A percentile compares a stretch with the other conserved stretches of the same genome.
phyloP scores from a whole-genome alignment of 2,329 filamentous ascomycete species.

The Ceratocystis cubensis region DNA sequence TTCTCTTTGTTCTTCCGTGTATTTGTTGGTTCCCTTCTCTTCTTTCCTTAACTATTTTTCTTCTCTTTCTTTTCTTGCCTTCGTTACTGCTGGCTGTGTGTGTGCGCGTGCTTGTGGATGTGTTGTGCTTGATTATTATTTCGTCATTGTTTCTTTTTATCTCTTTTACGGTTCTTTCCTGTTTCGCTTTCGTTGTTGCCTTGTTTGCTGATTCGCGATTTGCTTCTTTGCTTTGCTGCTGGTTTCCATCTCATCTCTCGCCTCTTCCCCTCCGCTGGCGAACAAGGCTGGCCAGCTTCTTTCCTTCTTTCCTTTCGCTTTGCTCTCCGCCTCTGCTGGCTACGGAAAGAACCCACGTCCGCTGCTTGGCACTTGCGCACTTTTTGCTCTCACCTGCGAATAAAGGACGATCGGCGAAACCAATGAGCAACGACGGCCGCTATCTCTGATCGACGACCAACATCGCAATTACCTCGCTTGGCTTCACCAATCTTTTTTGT shows the following conservation, averaged over 20 bases:
- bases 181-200: neutral
- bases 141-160: neutral
- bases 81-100: neutral
- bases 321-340: too few relatives aligned
- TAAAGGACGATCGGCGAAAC: too few relatives aligned
- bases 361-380: too few relatives aligned
- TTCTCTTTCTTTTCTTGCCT: conserved; percentile 13
- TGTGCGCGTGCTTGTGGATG: neutral
- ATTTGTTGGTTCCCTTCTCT: conserved; percentile 5
- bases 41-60: neutral
- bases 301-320: neutral
- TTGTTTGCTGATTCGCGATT: neutral
- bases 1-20: neutral
- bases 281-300: neutral
- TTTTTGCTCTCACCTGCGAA: too few relatives aligned
- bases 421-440: too few relatives aligned
- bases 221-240: neutral
- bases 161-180: neutral
- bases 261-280: neutral
- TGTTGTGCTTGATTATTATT: neutral
- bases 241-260: neutral
- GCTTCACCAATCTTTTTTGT: neutral
- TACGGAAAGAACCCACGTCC: too few relatives aligned
- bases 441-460: neutral
- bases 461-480: conserved; percentile 1